Evolutionary conservation across 305 asterid species (phyloP), one percentile per base, ranked within the genome.

Genomic region (Coffea humblotiana): DNA sequence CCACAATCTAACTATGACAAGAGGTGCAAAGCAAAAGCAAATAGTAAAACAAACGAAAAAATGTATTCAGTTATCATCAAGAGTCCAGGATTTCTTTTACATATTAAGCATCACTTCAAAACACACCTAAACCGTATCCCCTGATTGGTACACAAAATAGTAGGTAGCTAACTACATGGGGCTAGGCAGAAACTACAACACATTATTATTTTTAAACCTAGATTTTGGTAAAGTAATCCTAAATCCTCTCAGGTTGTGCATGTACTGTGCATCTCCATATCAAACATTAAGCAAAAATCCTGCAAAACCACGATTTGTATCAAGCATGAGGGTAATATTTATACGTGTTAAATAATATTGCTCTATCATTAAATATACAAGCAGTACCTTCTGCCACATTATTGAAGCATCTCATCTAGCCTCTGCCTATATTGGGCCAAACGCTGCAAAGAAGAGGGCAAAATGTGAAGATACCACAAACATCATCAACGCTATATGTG

Each of bases 341-440:
- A 21, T 1, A 52, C 21, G 60, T 21, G 76, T 10, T 61, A 45
- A 45, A 32, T 25, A 29, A 0, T 6, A 48, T 8, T 3, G 9
- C 1, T 5, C 40, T 35, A 10, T 21, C 1, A 14, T 4, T 11
- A 25, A 37, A 15, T 9, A n/a, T 19, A 27, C 40, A 75, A 45
- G 37, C 6, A 54, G 73, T 72, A 82, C 85, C 83, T 81, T 70
- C 40, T 21, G 14, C 48, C 54, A 65, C 9, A 25, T 79, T 72
- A 75, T 63, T 87, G 89, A 63, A 82, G 25, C 96, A 75, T 90
- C 74, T 89, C 98, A 37, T 95, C 98, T 80, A 95, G 87, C 87
- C 88, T 92, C 83, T 93, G 89, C 82, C 98, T 87, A 88, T 95
- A 95, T n/a, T 86, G 93, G 18, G 98, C 98, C 92, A 95, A 86